phyloP scores from a whole-genome alignment of 176 grass and related monocot species.

The Lolium multiflorum region DNA sequence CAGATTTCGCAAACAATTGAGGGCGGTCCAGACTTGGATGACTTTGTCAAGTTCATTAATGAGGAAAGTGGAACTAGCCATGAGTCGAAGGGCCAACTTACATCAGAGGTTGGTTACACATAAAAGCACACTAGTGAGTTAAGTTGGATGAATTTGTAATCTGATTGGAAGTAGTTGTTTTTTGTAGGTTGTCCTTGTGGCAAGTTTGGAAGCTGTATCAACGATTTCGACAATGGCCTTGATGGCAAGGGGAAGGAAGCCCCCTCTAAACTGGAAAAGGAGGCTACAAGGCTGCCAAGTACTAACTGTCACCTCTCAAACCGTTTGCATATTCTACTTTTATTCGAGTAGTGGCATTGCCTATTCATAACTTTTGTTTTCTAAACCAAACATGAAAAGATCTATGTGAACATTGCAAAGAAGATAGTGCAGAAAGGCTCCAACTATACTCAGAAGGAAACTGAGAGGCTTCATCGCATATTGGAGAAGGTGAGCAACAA shows the following conservation, averaged over 20 bases:
- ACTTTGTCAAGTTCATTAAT: slow-evolving; percentile 95
- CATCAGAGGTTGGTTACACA: slow-evolving; percentile 55
- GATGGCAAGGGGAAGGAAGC: slow-evolving; percentile 69
- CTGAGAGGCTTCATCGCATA: slow-evolving; percentile 80
- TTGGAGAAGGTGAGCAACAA: slow-evolving; percentile 73
- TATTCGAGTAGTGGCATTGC: neutral
- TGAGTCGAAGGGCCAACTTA: no score
- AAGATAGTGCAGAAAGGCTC: slow-evolving; percentile 73
- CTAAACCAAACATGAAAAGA: slow-evolving; percentile 74
- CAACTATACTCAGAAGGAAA: slow-evolving; percentile 85
- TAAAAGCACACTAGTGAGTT: slow-evolving; percentile 5
- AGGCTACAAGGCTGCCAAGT: slow-evolving; percentile 93
- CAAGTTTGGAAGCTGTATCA: slow-evolving; percentile 72
- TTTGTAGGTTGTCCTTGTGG: slow-evolving; percentile 77
- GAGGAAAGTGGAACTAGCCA: no score
- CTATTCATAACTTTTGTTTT: neutral
- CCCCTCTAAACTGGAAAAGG: slow-evolving; percentile 79
- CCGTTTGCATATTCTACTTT: neutral
- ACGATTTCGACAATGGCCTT: slow-evolving; percentile 74
- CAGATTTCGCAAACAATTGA: slow-evolving; percentile 38
- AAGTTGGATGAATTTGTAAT: neutral
- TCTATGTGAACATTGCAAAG: slow-evolving; percentile 81
- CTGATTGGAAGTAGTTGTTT: slow-evolving; percentile 31
- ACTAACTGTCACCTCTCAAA: slow-evolving; percentile 15
- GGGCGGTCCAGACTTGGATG: slow-evolving; percentile 80